A percentile compares a stretch with the other conserved stretches of the same genome.
phyloP scores from a whole-genome alignment of 441 rosid species.

The Breynia disticha region DNA sequence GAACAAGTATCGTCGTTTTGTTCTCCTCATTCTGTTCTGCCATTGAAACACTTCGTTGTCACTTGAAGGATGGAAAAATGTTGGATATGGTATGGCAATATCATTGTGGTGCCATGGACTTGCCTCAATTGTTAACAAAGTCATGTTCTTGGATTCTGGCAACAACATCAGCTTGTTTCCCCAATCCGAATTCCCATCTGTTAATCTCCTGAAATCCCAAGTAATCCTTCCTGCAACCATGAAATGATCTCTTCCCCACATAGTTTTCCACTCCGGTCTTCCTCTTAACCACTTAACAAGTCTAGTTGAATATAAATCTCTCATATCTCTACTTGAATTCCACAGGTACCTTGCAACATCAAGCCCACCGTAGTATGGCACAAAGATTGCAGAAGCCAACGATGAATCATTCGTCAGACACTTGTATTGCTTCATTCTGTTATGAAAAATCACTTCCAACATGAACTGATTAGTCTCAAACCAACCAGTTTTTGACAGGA shows the following conservation, averaged over 20 bases:
- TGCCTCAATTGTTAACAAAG: slow-evolving; percentile 61
- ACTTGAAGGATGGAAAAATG: slow-evolving; percentile 71
- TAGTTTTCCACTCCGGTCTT: slow-evolving; percentile 59
- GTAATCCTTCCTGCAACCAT: slow-evolving; percentile 74
- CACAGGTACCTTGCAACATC: slow-evolving; percentile 69
- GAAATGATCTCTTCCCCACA: slow-evolving; percentile 72
- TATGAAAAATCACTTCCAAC: slow-evolving; percentile 65
- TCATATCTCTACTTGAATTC: slow-evolving; percentile 36
- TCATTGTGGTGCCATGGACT: slow-evolving; percentile 62
- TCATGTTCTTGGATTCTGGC: slow-evolving; percentile 63
- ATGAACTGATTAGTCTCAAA: slow-evolving; percentile 64
- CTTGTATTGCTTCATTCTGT: slow-evolving; percentile 62
- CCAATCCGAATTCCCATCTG: slow-evolving; percentile 43
- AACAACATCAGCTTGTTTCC: slow-evolving; percentile 63
- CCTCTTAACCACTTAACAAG: slow-evolving; percentile 52
- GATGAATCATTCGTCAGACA: slow-evolving; percentile 63
- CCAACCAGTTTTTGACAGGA: slow-evolving; percentile 43
- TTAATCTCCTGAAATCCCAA: slow-evolving; percentile 76
- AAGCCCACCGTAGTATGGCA: slow-evolving; percentile 68
- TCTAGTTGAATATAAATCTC: slow-evolving; percentile 41
- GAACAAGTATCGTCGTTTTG: slow-evolving; percentile 38
- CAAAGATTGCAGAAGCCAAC: slow-evolving; percentile 54
- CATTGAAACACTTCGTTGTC: slow-evolving; percentile 41
- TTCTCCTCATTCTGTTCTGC: slow-evolving; percentile 49
- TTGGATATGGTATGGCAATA: slow-evolving; percentile 71